Conservation (phyloP, 768 basidiomycete genomes). For the Gloeopeniophorella convolvens region DNA sequence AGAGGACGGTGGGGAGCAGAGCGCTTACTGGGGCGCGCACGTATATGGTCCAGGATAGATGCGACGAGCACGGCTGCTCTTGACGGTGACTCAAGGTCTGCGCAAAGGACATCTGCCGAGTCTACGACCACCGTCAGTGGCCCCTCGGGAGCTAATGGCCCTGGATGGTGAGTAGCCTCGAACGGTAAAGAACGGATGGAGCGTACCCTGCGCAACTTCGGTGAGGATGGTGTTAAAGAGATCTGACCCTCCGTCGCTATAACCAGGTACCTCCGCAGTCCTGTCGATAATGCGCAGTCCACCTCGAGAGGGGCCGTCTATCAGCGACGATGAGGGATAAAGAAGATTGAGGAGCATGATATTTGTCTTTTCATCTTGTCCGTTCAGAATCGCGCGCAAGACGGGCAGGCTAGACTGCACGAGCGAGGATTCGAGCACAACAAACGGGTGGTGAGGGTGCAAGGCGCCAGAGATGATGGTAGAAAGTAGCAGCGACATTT, state of each 20-base stretch:
- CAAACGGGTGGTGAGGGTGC: slow-evolving; percentile 35
- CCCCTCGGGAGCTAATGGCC: slow-evolving; percentile 33
- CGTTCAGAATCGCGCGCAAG: slow-evolving; percentile 33
- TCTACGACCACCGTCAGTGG: slow-evolving; percentile 65
- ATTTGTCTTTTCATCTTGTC: slow-evolving; percentile 21
- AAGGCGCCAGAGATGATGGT: slow-evolving; percentile 26
- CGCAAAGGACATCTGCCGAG: slow-evolving; percentile 58
- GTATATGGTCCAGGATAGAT: slow-evolving; percentile 39
- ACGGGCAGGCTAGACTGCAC: slow-evolving; percentile 54
- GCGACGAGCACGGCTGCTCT: slow-evolving; percentile 47
- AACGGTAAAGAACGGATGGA: neutral
- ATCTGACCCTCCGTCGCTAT: slow-evolving; percentile 34
- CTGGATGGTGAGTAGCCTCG: neutral
- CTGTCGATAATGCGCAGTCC: slow-evolving; percentile 43
- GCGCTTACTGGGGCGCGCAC: slow-evolving; percentile 43
- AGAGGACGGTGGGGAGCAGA: no score
- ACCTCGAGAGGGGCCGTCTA: slow-evolving; percentile 25
- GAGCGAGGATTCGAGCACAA: slow-evolving; percentile 54
- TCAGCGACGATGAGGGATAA: slow-evolving; percentile 43
- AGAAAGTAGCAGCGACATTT: slow-evolving; percentile 27
- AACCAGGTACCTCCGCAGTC: slow-evolving; percentile 46
- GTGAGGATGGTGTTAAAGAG: slow-evolving; percentile 33
- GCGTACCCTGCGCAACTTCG: slow-evolving; percentile 35
- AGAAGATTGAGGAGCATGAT: slow-evolving; percentile 53
- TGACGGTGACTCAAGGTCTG: slow-evolving; percentile 50